phyloP scores from a whole-genome alignment of 768 basidiomycete genomes.

The Rhodosporidiobolus sp. region DNA sequence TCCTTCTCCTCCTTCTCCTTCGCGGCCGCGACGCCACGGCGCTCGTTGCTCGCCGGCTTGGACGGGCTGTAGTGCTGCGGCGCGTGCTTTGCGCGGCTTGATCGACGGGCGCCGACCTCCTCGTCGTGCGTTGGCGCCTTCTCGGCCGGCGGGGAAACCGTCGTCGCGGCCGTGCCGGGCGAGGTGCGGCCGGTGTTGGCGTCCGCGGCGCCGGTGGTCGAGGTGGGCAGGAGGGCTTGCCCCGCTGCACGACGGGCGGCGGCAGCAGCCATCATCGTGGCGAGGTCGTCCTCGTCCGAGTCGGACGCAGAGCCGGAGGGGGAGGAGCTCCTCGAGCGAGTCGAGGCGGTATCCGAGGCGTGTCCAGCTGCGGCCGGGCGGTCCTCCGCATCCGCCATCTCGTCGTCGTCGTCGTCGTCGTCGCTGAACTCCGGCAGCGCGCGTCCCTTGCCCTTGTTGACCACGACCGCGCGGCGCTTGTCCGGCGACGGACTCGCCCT shows the following conservation, averaged over 20 bases:
- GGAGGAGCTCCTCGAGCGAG: not conserved
- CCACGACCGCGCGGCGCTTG: not conserved
- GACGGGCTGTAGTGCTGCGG: slow-evolving; percentile 11
- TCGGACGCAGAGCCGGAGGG: not conserved
- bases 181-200: not conserved
- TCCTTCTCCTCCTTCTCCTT: not conserved
- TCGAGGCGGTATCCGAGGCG: not conserved
- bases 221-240: not conserved
- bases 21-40: not conserved
- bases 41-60: not conserved
- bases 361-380: too few species aligned
- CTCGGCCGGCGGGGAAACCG: slow-evolving; percentile 4
- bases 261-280: slow-evolving; percentile 8
- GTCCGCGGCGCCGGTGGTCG: not conserved
- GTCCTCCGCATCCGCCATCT: too few species aligned
- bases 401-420: not conserved
- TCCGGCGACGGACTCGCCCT: not conserved
- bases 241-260: slow-evolving; percentile 1
- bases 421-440: not conserved
- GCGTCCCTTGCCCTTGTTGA: too few species aligned
- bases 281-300: slow-evolving; percentile 17
- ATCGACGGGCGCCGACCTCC: slow-evolving; percentile 5
- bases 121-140: not conserved
- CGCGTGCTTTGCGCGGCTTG: not conserved
- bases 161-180: slow-evolving; percentile 19